Conservation (phyloP, 352 stramenopile species). For the Pythium phragmitis region DNA sequence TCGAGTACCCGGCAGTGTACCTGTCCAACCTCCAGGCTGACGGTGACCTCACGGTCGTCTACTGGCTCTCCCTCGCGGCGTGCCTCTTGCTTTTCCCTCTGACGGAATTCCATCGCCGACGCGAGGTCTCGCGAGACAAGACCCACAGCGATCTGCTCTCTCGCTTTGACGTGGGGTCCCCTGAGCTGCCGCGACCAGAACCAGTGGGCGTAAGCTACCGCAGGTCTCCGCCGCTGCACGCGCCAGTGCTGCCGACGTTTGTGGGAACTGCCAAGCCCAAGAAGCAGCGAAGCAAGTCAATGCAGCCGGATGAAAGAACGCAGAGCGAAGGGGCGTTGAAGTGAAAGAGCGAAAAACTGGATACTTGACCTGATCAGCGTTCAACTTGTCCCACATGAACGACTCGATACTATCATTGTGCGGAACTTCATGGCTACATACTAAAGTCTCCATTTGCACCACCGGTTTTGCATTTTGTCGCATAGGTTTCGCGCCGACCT, state of each 20-base stretch:
- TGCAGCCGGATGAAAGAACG: conserved; percentile 1
- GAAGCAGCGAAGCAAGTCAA: conserved; percentile 9
- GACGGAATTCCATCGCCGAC: conserved; percentile 35
- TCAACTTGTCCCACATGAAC: neutral
- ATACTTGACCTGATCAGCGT: neutral
- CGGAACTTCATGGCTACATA: conserved; percentile 1
- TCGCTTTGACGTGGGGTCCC: conserved; percentile 12
- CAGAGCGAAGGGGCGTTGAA: neutral
- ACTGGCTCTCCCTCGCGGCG: conserved; percentile 45
- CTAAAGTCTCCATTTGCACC: too few relatives aligned
- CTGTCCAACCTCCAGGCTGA: conserved; percentile 54
- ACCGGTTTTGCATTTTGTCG: neutral
- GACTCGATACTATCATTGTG: neutral
- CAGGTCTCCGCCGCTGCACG: conserved; percentile 18
- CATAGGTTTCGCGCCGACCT: neutral
- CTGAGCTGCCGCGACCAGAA: neutral
- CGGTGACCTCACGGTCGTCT: conserved; percentile 58
- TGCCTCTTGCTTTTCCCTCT: conserved; percentile 61
- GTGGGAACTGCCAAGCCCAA: neutral
- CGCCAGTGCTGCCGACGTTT: neutral
- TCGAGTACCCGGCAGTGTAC: conserved; percentile 78
- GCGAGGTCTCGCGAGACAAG: conserved; percentile 34
- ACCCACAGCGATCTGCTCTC: conserved; percentile 34
- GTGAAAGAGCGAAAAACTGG: neutral
- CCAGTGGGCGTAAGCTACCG: conserved; percentile 17